A percentile compares a stretch with the other conserved stretches of the same genome.
Conservation (phyloP, 257 asterid species). For the Scutellaria galericulata region DNA sequence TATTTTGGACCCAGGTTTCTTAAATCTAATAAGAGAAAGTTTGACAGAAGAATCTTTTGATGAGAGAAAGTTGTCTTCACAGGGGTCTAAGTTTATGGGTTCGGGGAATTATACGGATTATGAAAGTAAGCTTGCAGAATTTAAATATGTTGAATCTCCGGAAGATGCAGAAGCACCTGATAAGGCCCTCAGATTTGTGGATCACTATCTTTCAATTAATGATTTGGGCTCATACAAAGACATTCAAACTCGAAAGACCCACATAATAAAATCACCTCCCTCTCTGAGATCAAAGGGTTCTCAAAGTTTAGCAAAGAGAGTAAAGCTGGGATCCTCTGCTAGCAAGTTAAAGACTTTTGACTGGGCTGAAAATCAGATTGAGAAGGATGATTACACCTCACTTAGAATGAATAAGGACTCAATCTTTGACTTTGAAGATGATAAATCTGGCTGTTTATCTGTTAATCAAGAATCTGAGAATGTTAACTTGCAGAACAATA, state of each 20-base stretch:
- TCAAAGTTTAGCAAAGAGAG: slow-evolving; percentile 61
- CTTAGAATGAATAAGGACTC: slow-evolving; percentile 35
- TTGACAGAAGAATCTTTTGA: slow-evolving; percentile 29
- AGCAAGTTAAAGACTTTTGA: slow-evolving; percentile 56
- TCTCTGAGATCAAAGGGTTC: slow-evolving; percentile 57
- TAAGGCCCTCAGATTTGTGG: slow-evolving; percentile 66
- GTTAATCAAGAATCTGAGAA: slow-evolving; percentile 34
- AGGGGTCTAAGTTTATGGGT: slow-evolving; percentile 31
- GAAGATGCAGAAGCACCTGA: slow-evolving; percentile 54
- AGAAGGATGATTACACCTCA: slow-evolving; percentile 36
- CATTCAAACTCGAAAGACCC: slow-evolving; percentile 31
- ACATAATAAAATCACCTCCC: slow-evolving; percentile 52
- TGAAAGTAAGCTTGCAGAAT: slow-evolving; percentile 31
- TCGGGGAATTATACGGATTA: slow-evolving; percentile 38
- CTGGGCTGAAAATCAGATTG: slow-evolving; percentile 54
- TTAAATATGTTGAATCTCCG: slow-evolving; percentile 45
- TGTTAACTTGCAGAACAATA: slow-evolving; percentile 36
- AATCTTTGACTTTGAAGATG: slow-evolving; percentile 33
- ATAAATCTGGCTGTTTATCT: slow-evolving; percentile 28
- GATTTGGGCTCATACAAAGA: slow-evolving; percentile 43
- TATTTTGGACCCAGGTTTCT: slow-evolving; percentile 24
- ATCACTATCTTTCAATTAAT: slow-evolving; percentile 60
- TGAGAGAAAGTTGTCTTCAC: slow-evolving; percentile 34
- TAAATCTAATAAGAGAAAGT: slow-evolving; percentile 35
- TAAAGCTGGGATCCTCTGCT: slow-evolving; percentile 38